These are phyloP conservation scores for Corylus heterophylla DNA, from an alignment of 306 rosid species.

Conservation along the genomic window DNA sequence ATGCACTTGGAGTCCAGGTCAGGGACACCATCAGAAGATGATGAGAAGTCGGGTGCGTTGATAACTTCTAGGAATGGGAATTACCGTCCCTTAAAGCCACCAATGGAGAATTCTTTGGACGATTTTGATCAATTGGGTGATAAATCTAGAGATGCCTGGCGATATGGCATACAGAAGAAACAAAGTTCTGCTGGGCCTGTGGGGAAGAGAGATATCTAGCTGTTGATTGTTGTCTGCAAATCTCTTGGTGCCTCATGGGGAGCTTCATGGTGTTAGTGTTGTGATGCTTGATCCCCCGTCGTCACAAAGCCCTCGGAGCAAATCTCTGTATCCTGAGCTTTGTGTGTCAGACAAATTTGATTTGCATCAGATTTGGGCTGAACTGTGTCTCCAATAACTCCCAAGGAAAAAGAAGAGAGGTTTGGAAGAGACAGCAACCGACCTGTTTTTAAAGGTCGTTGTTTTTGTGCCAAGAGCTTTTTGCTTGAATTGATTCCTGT, in stretches of 20 bases:
- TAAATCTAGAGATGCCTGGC: constrained; percentile 75
- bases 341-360: neutral
- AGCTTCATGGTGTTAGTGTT: constrained; percentile 20
- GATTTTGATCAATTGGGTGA: constrained; percentile 62
- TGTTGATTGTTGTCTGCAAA: constrained; percentile 25
- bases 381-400: constrained; percentile 3
- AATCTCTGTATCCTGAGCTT: constrained; percentile 12
- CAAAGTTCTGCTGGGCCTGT: constrained; percentile 62
- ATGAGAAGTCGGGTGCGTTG: constrained; percentile 55
- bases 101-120: constrained; percentile 65
- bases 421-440: constrained; percentile 27
- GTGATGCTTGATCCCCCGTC: constrained; percentile 31
- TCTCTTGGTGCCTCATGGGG: constrained; percentile 34
- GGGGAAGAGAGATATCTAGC: constrained; percentile 70
- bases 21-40: constrained; percentile 81
- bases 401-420: constrained; percentile 2
- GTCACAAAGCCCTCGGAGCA: constrained; percentile 22
- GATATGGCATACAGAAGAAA: constrained; percentile 74
- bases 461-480: constrained; percentile 7
- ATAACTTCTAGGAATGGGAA: constrained; percentile 62
- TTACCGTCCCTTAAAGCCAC: constrained; percentile 54
- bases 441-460: constrained; percentile 3
- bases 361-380: constrained; percentile 8
- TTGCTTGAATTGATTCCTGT: constrained; percentile 31
- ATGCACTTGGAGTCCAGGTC: constrained; percentile 71